phyloP scores from a whole-genome alignment of 2,329 filamentous ascomycete genomes.

The Pseudocercospora cruenta region DNA sequence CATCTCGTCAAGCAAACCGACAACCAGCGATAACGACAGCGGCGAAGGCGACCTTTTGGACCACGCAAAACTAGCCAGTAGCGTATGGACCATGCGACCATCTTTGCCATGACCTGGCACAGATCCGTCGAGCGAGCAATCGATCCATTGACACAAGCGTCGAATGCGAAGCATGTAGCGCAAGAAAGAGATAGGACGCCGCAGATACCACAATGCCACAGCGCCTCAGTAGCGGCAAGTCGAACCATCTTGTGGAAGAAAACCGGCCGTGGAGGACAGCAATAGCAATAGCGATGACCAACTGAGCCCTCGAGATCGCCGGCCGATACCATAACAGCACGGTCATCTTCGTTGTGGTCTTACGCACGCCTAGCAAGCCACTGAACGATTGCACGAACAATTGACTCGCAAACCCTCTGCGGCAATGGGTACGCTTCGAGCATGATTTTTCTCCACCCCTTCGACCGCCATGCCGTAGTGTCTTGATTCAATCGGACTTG shows the following conservation, averaged over 20 bases:
- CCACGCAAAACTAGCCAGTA: not conserved
- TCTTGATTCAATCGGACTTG: not conserved
- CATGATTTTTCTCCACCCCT: not conserved
- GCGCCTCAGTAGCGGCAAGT: not conserved
- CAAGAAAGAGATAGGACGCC: not conserved
- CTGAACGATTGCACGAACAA: not conserved
- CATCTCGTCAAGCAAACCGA: not conserved
- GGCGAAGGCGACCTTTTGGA: not conserved
- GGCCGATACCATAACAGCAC: not conserved
- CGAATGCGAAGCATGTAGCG: not conserved
- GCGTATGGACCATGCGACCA: not conserved
- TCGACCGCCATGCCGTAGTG: not conserved
- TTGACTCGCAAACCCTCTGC: not conserved
- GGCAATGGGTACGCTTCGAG: not conserved
- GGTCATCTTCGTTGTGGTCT: not conserved
- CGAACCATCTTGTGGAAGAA: not conserved
- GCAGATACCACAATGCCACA: not conserved
- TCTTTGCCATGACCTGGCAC: not conserved
- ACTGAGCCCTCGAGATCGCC: not conserved
- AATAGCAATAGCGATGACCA: not conserved
- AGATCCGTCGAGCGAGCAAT: not conserved
- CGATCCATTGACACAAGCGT: not conserved
- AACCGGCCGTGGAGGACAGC: not conserved
- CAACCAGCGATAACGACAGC: not conserved
- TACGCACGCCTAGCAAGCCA: not conserved